Conservation (phyloP, 2,329 filamentous ascomycete species). For the Diaporthe sp. region DNA sequence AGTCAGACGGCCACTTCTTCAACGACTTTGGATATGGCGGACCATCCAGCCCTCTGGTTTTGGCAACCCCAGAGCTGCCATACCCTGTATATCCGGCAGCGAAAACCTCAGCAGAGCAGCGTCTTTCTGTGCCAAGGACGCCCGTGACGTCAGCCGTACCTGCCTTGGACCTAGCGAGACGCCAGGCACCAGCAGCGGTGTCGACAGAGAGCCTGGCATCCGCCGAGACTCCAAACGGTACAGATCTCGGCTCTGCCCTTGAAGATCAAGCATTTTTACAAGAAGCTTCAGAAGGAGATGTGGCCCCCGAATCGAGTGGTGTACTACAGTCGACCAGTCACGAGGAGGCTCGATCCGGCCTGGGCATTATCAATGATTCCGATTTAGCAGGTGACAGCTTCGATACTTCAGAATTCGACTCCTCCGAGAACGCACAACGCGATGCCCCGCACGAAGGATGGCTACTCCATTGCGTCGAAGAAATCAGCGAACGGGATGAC, state of each 20-base stretch:
- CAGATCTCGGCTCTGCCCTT: not conserved
- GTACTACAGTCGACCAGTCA: not conserved
- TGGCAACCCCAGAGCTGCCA: constrained; percentile 29
- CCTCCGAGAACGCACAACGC: not conserved
- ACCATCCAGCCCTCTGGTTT: not conserved
- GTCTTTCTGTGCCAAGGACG: not conserved
- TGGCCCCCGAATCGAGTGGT: not conserved
- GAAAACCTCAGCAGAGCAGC: not conserved
- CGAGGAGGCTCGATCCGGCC: not conserved
- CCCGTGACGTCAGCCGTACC: not conserved
- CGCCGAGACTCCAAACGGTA: not conserved
- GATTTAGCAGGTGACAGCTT: constrained; percentile 1
- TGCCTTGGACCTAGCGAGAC: not conserved
- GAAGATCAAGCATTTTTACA: not conserved
- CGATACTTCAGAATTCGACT: not conserved
- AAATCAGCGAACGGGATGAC: not conserved
- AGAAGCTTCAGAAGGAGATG: not conserved
- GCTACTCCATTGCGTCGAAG: constrained; percentile 28
- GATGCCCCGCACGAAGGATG: constrained; percentile 16
- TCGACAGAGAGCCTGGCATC: not conserved
- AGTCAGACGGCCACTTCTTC: constrained; percentile 28
- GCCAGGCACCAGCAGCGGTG: not conserved
- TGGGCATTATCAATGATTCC: not conserved
- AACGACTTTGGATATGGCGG: constrained; percentile 33
- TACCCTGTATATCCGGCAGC: not conserved